Evolutionary conservation across 2,329 filamentous ascomycete genomes (phyloP).

Genomic region (Rhinocladiella mackenziei): DNA sequence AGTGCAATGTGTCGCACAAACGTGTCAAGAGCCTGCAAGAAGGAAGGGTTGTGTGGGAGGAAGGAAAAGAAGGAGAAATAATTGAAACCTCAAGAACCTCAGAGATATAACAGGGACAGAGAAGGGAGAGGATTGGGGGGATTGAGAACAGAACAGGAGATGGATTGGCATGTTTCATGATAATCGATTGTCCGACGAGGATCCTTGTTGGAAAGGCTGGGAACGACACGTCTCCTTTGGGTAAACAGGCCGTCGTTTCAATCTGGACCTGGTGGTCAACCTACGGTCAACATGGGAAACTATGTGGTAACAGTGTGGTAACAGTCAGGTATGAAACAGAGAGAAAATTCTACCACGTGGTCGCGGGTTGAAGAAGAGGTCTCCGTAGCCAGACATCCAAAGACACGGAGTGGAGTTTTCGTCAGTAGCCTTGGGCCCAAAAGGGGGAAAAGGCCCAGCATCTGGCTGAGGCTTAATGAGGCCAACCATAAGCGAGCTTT

Average conservation of each 20-base stretch:
- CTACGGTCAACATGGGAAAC: background rate
- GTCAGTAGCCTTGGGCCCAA: background rate
- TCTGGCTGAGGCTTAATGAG: too few relatives aligned
- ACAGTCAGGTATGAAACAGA: too few relatives aligned
- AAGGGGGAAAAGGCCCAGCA: slow-evolving; percentile 7
- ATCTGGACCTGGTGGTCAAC: background rate
- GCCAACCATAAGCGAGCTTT: too few relatives aligned
- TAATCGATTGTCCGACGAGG: slow-evolving; percentile 15
- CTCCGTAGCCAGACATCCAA: slow-evolving; percentile 4
- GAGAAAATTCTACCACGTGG: too few relatives aligned
- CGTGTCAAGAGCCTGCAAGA: slow-evolving; percentile 29
- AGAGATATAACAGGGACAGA: slow-evolving; percentile 20
- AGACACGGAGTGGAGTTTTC: slow-evolving; percentile 2
- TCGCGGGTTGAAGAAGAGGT: too few relatives aligned
- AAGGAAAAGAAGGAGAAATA: slow-evolving; percentile 15
- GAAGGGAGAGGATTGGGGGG: slow-evolving; percentile 7
- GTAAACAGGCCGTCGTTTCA: background rate
- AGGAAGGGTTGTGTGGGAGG: slow-evolving; percentile 25
- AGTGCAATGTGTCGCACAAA: slow-evolving; percentile 32
- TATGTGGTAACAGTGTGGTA: too few relatives aligned
- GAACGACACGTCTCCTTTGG: background rate
- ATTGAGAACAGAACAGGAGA: slow-evolving; percentile 15
- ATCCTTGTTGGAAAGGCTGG: slow-evolving; percentile 11
- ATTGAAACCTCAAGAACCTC: slow-evolving; percentile 23
- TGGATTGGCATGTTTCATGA: slow-evolving; percentile 27